Conservation (phyloP, 768 basidiomycete genomes). For the Austroboletus eburneus region DNA sequence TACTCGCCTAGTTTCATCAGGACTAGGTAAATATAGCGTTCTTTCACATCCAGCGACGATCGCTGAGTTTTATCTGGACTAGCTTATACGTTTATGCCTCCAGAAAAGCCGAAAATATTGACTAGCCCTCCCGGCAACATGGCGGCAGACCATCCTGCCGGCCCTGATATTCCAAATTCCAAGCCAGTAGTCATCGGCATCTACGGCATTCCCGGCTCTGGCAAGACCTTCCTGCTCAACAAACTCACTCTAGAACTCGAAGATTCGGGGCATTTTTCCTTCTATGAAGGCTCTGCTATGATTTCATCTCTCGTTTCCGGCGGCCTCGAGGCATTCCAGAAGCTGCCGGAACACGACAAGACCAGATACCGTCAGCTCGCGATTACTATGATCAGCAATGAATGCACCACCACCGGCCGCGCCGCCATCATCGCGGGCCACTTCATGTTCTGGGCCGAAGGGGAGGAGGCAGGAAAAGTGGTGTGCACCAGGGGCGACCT, state of each 20-base stretch:
- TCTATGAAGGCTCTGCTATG: constrained; percentile 13
- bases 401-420: constrained; percentile 9
- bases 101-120: constrained; percentile 6
- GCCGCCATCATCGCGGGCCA: constrained; percentile 10
- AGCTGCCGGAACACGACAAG: constrained; percentile 12
- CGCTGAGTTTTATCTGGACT: neutral
- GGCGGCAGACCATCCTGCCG: neutral
- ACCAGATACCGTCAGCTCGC: constrained; percentile 12
- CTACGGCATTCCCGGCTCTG: constrained; percentile 14
- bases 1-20: too few species aligned
- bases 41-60: too few species aligned
- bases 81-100: constrained; percentile 5
- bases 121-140: constrained; percentile 8
- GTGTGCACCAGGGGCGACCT: constrained; percentile 14
- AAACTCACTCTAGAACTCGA: constrained; percentile 9
- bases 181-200: constrained; percentile 10
- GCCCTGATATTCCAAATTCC: constrained; percentile 7
- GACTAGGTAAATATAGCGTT: too few species aligned
- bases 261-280: constrained; percentile 11
- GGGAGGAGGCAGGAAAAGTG: constrained; percentile 14
- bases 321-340: constrained; percentile 10
- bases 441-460: constrained; percentile 15
- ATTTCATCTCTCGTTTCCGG: constrained; percentile 12
- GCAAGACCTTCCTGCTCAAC: constrained; percentile 12
- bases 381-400: constrained; percentile 8